These are phyloP conservation scores for Microsporum audouinii DNA, from an alignment of 2,329 filamentous ascomycete genomes.

Conservation along the genomic window DNA sequence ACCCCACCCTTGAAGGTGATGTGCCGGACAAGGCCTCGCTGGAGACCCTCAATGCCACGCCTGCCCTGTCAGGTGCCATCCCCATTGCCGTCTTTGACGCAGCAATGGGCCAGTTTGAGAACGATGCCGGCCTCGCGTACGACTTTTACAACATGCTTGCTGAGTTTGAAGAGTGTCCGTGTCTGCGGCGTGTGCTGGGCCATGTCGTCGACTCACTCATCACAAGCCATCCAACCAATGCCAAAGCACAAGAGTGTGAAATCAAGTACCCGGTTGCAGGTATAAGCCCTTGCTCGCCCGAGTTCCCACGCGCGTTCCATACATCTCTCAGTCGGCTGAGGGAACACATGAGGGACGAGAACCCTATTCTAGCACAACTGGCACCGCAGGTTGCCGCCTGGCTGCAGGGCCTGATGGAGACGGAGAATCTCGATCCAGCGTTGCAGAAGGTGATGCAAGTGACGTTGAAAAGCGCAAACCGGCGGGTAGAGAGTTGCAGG, in stretches of 20 bases:
- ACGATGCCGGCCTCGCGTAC: constrained; percentile 54
- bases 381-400: constrained; percentile 39
- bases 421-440: constrained; percentile 41
- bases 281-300: constrained; percentile 49
- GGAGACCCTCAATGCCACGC: constrained; percentile 56
- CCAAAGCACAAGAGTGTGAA: constrained; percentile 57
- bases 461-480: constrained; percentile 28
- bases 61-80: constrained; percentile 84
- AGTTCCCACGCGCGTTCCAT: constrained; percentile 62
- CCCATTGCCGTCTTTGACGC: constrained; percentile 85
- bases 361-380: constrained; percentile 24
- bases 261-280: constrained; percentile 60
- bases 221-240: constrained; percentile 47
- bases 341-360: constrained; percentile 33
- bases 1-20: constrained; percentile 43
- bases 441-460: constrained; percentile 42
- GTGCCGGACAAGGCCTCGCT: constrained; percentile 46
- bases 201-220: constrained; percentile 58
- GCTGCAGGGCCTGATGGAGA: constrained; percentile 37
- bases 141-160: constrained; percentile 72
- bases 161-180: constrained; percentile 55
- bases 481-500: constrained; percentile 9
- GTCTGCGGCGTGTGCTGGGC: constrained; percentile 54
- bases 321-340: constrained; percentile 54
- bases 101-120: constrained; percentile 64